Evolutionary conservation across 2,329 filamentous ascomycete genomes (phyloP).

Genomic region (Pezicula radicicola): DNA sequence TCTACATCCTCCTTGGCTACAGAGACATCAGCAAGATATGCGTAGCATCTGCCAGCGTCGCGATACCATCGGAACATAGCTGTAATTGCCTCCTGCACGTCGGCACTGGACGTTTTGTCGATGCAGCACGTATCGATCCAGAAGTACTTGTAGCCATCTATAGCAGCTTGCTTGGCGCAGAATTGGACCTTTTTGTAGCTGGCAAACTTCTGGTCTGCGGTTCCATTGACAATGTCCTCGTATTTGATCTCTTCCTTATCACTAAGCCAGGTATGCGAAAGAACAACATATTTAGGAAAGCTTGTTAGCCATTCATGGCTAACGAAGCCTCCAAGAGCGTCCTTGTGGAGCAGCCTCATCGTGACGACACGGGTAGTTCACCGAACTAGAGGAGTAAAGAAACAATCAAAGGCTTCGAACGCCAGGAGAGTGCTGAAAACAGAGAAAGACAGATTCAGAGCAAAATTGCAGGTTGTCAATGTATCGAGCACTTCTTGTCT

Average conservation of each 20-base stretch:
- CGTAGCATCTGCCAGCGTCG: constrained; percentile 1
- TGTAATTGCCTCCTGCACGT: constrained; percentile 6
- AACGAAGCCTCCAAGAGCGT: too few relatives aligned
- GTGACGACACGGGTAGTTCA: too few relatives aligned
- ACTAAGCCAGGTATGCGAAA: not conserved
- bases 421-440: too few relatives aligned
- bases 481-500: too few relatives aligned
- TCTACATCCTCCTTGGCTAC: not conserved
- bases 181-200: not conserved
- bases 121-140: constrained; percentile 10
- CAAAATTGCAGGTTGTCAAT: too few relatives aligned
- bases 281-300: too few relatives aligned
- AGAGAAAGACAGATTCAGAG: too few relatives aligned
- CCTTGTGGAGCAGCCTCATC: too few relatives aligned
- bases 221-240: not conserved
- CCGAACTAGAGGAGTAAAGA: too few relatives aligned
- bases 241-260: not conserved
- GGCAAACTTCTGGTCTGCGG: not conserved
- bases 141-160: constrained; percentile 1
- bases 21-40: constrained; percentile 3
- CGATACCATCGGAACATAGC: too few relatives aligned
- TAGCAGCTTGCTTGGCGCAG: constrained; percentile 1
- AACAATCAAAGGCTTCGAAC: too few relatives aligned
- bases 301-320: too few relatives aligned
- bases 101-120: constrained; percentile 1